These are phyloP conservation scores for Pinus albicaulis DNA, from an alignment of 75 land plant genomes.

Conservation along the genomic window DNA sequence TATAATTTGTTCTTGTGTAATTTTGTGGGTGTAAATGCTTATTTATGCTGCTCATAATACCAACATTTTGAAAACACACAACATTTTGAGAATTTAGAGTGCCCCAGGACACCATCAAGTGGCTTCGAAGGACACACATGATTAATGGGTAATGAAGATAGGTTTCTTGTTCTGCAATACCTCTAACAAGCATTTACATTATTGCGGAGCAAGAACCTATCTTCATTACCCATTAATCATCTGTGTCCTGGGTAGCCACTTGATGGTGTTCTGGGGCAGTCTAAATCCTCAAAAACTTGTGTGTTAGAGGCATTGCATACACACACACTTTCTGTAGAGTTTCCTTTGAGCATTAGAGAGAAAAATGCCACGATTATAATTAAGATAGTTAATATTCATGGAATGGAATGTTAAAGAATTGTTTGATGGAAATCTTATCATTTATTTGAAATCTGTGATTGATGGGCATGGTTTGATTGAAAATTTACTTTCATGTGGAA, in stretches of 20 bases:
- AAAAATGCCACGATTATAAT: neutral
- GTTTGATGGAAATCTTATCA: neutral
- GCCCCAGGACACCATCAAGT: too few species aligned
- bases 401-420: neutral
- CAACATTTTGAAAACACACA: too few species aligned
- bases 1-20: too few species aligned
- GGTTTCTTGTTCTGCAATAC: neutral
- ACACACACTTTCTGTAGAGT: neutral
- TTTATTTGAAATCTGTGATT: neutral
- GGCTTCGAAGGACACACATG: too few species aligned
- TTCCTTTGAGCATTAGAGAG: neutral
- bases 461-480: neutral
- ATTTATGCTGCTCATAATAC: too few species aligned
- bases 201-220: neutral
- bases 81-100: too few species aligned
- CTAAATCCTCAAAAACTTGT: neutral
- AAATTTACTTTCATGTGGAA: conserved; percentile 1
- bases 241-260: too few species aligned
- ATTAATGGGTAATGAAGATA: too few species aligned
- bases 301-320: neutral
- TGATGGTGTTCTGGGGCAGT: too few species aligned
- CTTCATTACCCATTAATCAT: too few species aligned
- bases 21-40: too few species aligned
- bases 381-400: neutral
- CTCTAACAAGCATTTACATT: neutral